Evolutionary conservation across 805 yeast species (phyloP).

Genomic region (Zygotorulaspora danielsina): DNA sequence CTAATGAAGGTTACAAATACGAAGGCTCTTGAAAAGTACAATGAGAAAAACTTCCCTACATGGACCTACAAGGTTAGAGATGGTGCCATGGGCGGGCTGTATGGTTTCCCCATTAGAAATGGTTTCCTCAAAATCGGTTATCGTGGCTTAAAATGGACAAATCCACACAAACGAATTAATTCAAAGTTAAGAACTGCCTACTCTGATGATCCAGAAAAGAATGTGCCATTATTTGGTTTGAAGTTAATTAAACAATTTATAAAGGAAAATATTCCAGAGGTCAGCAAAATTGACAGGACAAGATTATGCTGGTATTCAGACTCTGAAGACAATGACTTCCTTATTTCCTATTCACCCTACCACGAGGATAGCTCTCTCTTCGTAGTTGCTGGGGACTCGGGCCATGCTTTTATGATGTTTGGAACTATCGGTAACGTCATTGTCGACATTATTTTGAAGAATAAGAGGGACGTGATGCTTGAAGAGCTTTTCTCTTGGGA

Average conservation of each 20-base stretch:
- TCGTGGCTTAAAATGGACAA: conserved; percentile 34
- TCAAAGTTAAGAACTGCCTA: conserved; percentile 29
- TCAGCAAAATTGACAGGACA: conserved; percentile 22
- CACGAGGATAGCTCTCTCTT: conserved; percentile 28
- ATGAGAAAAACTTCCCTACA: conserved; percentile 24
- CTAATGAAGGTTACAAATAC: conserved; percentile 24
- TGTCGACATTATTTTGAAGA: conserved; percentile 16
- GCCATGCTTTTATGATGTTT: conserved; percentile 39
- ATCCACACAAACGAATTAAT: conserved; percentile 21
- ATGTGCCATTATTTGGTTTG: conserved; percentile 32
- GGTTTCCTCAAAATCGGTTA: conserved; percentile 34
- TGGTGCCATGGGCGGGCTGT: conserved; percentile 32
- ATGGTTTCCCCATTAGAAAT: conserved; percentile 31
- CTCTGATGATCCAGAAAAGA: conserved; percentile 22
- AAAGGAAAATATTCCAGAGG: conserved; percentile 28
- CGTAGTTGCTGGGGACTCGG: conserved; percentile 40
- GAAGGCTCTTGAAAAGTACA: conserved; percentile 19
- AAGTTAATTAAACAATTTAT: conserved; percentile 26
- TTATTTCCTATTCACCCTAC: conserved; percentile 36
- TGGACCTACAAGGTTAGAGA: conserved; percentile 34
- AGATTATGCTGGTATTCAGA: conserved; percentile 39
- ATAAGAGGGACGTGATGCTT: conserved; percentile 18
- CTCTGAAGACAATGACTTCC: conserved; percentile 35
- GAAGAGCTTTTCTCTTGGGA: conserved; percentile 27
- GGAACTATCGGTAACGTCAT: conserved; percentile 35